phyloP scores from a whole-genome alignment of 1,139 yeast species.

The Casaregolazyma lundiana region DNA sequence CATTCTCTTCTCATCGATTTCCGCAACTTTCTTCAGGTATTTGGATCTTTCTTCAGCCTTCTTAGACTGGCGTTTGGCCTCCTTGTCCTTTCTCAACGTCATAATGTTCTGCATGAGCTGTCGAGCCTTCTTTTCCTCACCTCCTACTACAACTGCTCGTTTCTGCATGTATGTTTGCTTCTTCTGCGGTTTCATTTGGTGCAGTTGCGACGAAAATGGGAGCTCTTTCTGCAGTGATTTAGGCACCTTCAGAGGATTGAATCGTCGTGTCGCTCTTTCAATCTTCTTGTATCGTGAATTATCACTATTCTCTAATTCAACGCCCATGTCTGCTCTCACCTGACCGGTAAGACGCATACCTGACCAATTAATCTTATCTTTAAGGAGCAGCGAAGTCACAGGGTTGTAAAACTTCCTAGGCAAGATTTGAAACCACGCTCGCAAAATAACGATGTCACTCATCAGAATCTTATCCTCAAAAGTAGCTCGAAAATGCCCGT shows the following conservation, averaged over 20 bases:
- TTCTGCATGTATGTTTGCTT: slow-evolving; percentile 79
- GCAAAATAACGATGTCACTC: slow-evolving; percentile 82
- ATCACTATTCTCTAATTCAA: slow-evolving; percentile 58
- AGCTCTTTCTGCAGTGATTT: slow-evolving; percentile 66
- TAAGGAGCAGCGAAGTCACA: slow-evolving; percentile 78
- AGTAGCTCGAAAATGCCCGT: slow-evolving; percentile 97
- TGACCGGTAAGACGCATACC: slow-evolving; percentile 96
- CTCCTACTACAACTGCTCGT: slow-evolving; percentile 89
- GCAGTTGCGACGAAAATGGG: slow-evolving; percentile 82
- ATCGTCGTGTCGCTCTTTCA: slow-evolving; percentile 80
- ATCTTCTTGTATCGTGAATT: slow-evolving; percentile 70
- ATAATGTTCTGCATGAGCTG: slow-evolving; percentile 82
- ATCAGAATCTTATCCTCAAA: slow-evolving; percentile 92
- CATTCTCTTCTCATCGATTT: slow-evolving; percentile 61
- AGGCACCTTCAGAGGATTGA: slow-evolving; percentile 85
- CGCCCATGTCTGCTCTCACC: slow-evolving; percentile 70
- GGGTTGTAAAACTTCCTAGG: slow-evolving; percentile 93
- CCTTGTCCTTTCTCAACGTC: slow-evolving; percentile 82
- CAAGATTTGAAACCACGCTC: slow-evolving; percentile 96
- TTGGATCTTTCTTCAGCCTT: slow-evolving; percentile 74
- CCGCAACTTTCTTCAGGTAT: slow-evolving; percentile 67
- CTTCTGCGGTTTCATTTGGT: slow-evolving; percentile 79
- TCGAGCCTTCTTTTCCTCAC: slow-evolving; percentile 91
- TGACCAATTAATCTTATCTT: slow-evolving; percentile 80
- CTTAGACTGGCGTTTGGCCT: slow-evolving; percentile 67